Conservation (phyloP, 192 early-diverging fungal species). For the Diversispora eburnea region DNA sequence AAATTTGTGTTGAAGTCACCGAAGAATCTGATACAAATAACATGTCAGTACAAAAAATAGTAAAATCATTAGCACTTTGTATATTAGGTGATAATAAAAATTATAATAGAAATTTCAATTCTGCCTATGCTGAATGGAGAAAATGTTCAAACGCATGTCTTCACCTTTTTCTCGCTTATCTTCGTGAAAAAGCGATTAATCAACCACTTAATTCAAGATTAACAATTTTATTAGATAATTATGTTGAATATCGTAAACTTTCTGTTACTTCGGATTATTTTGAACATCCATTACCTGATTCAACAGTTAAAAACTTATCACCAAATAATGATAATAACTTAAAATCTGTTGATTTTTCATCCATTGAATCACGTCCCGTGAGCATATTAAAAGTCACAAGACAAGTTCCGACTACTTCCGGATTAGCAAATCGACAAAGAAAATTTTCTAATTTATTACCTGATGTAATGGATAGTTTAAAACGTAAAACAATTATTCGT, state of each 20-base stretch:
- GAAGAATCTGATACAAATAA: constrained; percentile 22
- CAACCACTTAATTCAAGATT: constrained; percentile 8
- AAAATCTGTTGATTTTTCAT: neutral
- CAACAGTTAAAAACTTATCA: too few species aligned
- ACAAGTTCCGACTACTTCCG: neutral
- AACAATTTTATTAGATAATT: constrained; percentile 28
- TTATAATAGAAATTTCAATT: constrained; percentile 7
- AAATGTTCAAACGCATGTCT: constrained; percentile 26
- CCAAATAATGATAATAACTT: too few species aligned
- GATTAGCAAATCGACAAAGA: constrained; percentile 4
- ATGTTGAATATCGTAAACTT: constrained; percentile 16
- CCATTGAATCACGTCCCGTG: neutral
- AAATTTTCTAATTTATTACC: neutral
- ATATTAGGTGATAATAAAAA: constrained; percentile 8
- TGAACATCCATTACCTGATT: neutral
- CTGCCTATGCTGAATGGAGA: constrained; percentile 18
- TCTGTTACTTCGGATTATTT: neutral
- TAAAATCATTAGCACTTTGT: constrained; percentile 22
- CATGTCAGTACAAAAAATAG: constrained; percentile 23
- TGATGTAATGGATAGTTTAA: constrained; percentile 3
- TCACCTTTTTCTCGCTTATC: constrained; percentile 23
- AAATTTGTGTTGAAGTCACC: constrained; percentile 18
- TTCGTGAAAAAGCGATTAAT: constrained; percentile 1
- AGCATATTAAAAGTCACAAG: constrained; percentile 24
- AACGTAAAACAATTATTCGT: constrained; percentile 19